Base-by-base conservation (phyloP, 345 rosid species). In the Limnanthes douglasii region DNA sequence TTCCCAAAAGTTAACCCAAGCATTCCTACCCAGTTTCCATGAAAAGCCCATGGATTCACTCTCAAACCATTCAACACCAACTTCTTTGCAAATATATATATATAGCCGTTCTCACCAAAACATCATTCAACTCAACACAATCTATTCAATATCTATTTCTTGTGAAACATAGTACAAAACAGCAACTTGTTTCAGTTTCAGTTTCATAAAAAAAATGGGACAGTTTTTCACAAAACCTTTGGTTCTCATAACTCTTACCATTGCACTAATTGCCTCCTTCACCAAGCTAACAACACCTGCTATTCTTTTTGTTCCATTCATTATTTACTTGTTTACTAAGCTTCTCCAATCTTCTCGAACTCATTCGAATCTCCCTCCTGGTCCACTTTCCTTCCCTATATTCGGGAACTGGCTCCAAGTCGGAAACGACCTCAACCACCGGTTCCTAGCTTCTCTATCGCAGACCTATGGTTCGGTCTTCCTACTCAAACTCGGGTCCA, bases 381-480 rank as follows among this genome's bases (percentile, higher is more conserved):
- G 69, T 14, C 82, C 77, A 6, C 6, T 55, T 20, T 36, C 82
- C 10, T 11, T 66, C 20, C 82, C 82, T 4, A 43, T 73, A 7
- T 66, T 69, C 13, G 82, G 82, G 5, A 73, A 73, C 16, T 73
- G 82, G 82, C 62, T 69, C 37, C 69, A 73, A 43, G 72, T 75
- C 5, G 84, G 83, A 8, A 70, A 70, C 19, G 78, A 67, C 61
- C 63, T 74, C 1, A 74, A 70, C 62, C 78, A 74, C 41, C 62
- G 70, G 6, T 41, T 58, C 3, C 59, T 74, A 6, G 75, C 83
- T 22, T 43, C 72, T 17, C 41, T 74, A 61, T 36, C 72, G 0
- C 46, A 53, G 43, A 59, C 32, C 3, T 64, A 55, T 2, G 83
- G 83, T 13, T 17, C 67, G 0, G 33, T 74, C 1, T 74, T 70